These are phyloP conservation scores for Termitomyces titanicus DNA, from an alignment of 768 basidiomycete species.

Conservation along the genomic window DNA sequence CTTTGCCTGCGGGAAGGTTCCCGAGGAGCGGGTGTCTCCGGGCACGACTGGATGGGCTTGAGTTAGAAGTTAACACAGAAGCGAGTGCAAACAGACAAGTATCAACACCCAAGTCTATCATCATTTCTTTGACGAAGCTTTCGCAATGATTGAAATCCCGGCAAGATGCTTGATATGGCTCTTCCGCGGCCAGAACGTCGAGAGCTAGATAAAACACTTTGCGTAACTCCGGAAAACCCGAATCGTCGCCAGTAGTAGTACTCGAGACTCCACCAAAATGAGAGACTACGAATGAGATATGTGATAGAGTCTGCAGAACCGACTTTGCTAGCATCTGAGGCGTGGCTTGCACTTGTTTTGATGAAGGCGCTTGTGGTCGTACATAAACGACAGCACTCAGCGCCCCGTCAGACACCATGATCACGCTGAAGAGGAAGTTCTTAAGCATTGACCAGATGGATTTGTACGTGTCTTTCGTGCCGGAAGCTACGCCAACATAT, in stretches of 20 bases:
- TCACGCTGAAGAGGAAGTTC: constrained; percentile 66
- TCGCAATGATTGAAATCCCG: constrained; percentile 28
- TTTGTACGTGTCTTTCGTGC: constrained; percentile 41
- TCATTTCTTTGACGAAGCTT: constrained; percentile 26
- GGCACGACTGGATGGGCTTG: constrained; percentile 7
- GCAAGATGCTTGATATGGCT: constrained; percentile 11
- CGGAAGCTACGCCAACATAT: constrained; percentile 29
- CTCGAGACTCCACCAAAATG: constrained; percentile 75
- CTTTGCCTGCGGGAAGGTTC: constrained; percentile 30
- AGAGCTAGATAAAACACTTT: constrained; percentile 74
- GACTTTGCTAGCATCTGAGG: constrained; percentile 43
- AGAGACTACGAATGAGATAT: constrained; percentile 73
- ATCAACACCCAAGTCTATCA: constrained; percentile 7
- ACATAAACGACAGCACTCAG: constrained; percentile 54
- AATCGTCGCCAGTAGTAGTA: constrained; percentile 32
- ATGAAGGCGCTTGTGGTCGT: constrained; percentile 29
- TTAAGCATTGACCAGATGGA: constrained; percentile 68
- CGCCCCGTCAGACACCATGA: constrained; percentile 66
- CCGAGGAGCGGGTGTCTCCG: neutral
- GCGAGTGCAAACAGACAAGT: constrained; percentile 7
- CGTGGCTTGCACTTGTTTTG: constrained; percentile 8
- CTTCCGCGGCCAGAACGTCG: constrained; percentile 55
- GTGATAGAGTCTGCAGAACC: constrained; percentile 54
- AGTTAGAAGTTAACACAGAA: neutral
- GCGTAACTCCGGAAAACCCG: constrained; percentile 69